A percentile compares a stretch with the other conserved stretches of the same genome.
phyloP scores from a whole-genome alignment of 331 rosid genomes.

The Ulmus americana region DNA sequence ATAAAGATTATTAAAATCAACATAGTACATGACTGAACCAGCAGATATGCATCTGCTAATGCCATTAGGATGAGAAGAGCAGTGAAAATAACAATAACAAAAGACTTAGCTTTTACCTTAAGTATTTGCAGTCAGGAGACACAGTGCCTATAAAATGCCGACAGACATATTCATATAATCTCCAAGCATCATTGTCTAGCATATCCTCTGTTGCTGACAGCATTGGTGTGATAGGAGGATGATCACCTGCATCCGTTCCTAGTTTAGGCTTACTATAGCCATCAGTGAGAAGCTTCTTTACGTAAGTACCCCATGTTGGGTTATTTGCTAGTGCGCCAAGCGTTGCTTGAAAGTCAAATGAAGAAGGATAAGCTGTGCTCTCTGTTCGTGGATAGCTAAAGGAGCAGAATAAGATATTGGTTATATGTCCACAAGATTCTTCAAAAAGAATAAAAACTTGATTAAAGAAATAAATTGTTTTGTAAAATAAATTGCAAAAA shows the following conservation, averaged over 20 bases:
- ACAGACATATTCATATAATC: constrained; percentile 79
- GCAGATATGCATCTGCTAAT: not conserved
- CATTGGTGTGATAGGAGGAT: constrained; percentile 97
- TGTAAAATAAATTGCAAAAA: not conserved
- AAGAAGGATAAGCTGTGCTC: constrained; percentile 90
- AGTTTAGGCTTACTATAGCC: constrained; percentile 69
- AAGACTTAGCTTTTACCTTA: constrained; percentile 41
- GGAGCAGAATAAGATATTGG: constrained; percentile 30
- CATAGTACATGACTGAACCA: not conserved
- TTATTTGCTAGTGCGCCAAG: constrained; percentile 62
- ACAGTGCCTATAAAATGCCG: constrained; percentile 84
- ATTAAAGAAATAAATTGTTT: not conserved
- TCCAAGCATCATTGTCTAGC: constrained; percentile 86
- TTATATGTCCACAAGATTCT: constrained; percentile 24
- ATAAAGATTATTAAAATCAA: not conserved
- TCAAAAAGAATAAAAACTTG: constrained; percentile 4
- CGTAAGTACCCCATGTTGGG: constrained; percentile 68
- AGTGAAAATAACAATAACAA: constrained; percentile 12
- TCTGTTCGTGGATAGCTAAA: constrained; percentile 93
- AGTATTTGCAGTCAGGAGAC: constrained; percentile 86
- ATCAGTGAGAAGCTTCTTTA: constrained; percentile 47
- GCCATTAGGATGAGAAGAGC: constrained; percentile 5
- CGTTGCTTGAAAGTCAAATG: constrained; percentile 76
- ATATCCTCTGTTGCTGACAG: constrained; percentile 66
- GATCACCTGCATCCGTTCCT: constrained; percentile 90